Percentiles rank a stretch among this genome's conserved stretches.
These are phyloP conservation scores for Pouteria glomerata DNA, from an alignment of 148 eudicot genomes.

Conservation along the genomic window DNA sequence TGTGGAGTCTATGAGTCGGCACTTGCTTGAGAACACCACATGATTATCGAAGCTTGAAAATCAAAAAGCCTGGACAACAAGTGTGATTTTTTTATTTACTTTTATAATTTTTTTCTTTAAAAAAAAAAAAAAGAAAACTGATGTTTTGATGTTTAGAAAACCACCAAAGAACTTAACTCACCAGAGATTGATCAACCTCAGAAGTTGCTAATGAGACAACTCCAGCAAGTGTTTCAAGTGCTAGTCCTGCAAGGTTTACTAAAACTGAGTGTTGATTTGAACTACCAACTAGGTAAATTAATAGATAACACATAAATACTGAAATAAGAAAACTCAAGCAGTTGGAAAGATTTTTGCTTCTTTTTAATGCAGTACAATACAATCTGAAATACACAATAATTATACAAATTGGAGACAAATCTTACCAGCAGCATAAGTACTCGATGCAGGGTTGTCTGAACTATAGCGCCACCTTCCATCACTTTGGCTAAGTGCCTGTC, in stretches of 20 bases:
- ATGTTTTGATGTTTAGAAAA: background rate
- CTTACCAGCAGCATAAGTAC: conserved; percentile 92
- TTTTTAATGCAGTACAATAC: too few species aligned
- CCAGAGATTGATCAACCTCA: conserved; percentile 72
- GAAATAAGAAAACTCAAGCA: background rate
- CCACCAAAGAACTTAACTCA: conserved; percentile 24
- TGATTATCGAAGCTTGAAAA: background rate
- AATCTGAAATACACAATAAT: background rate
- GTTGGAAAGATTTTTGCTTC: too few species aligned
- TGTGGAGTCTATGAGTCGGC: too few species aligned
- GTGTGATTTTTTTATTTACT: too few species aligned
- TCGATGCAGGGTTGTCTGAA: conserved; percentile 79
- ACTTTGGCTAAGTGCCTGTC: conserved; percentile 87
- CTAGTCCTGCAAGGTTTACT: conserved; percentile 54
- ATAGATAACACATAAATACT: background rate
- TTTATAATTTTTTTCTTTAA: background rate
- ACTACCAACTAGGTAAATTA: too few species aligned
- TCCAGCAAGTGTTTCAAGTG: conserved; percentile 84
- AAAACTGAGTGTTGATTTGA: conserved; percentile 2
- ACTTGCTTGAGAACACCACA: too few species aligned
- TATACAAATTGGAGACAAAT: background rate
- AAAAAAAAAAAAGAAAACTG: background rate
- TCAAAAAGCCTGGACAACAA: background rate
- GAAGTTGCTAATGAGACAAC: conserved; percentile 68
- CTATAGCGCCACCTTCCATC: conserved; percentile 98